Conservation (phyloP, 2,329 filamentous ascomycete genomes). For the Teratosphaeria destructans region DNA sequence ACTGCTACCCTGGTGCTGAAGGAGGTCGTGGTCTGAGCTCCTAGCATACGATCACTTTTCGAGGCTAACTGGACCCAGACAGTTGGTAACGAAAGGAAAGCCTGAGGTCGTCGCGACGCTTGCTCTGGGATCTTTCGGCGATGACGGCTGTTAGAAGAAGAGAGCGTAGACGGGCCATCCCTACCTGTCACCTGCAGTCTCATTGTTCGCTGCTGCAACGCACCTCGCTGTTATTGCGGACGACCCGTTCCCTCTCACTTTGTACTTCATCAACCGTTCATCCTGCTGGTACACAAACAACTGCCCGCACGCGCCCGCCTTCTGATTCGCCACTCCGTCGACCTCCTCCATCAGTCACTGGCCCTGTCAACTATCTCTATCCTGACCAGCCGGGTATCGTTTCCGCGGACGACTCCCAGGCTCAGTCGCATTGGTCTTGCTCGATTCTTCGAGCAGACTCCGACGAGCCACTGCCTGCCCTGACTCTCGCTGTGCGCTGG, state of each 20-base stretch:
- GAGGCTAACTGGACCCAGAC: slow-evolving; percentile 35
- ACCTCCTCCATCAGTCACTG: background rate
- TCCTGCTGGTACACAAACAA: slow-evolving; percentile 1
- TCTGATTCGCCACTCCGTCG: background rate
- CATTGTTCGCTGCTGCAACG: slow-evolving; percentile 14
- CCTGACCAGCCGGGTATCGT: background rate
- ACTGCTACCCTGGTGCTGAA: slow-evolving; percentile 30
- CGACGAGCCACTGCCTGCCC: background rate
- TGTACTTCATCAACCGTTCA: slow-evolving; percentile 1
- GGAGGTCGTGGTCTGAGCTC: slow-evolving; percentile 33
- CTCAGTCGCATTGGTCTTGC: background rate
- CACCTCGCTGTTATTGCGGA: slow-evolving; percentile 8
- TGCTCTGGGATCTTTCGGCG: slow-evolving; percentile 20
- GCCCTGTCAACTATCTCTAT: background rate
- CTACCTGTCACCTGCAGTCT: slow-evolving; percentile 19
- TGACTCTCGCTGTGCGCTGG: background rate
- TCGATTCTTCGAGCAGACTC: background rate
- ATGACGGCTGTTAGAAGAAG: slow-evolving; percentile 19
- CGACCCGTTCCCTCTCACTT: background rate
- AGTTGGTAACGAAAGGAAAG: slow-evolving; percentile 23
- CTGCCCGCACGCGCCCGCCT: background rate
- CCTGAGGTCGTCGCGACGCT: slow-evolving; percentile 15
- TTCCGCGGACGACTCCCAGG: background rate
- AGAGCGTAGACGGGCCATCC: slow-evolving; percentile 17
- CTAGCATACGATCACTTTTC: slow-evolving; percentile 30